These are phyloP conservation scores for Plasmodium malariae DNA, from an alignment of 169 alveolate species.

Conservation along the genomic window DNA sequence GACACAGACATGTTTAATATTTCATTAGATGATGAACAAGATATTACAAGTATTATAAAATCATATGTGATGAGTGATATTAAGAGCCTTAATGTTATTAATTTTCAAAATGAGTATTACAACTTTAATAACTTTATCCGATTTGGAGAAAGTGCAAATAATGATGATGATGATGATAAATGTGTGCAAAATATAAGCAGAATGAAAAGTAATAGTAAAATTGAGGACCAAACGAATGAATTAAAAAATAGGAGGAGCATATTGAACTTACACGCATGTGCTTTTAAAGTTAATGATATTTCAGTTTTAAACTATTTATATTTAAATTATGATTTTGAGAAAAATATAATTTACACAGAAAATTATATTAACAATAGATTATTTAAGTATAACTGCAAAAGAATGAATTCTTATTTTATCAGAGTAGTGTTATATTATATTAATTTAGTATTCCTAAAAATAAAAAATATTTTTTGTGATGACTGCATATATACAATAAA, in stretches of 20 bases:
- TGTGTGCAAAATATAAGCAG: not conserved
- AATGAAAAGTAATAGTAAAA: not conserved
- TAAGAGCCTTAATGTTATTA: constrained; percentile 7
- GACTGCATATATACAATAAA: constrained; percentile 71
- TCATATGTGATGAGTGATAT: constrained; percentile 6
- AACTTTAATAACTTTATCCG: not conserved
- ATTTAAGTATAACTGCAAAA: constrained; percentile 39
- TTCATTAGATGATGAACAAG: constrained; percentile 16
- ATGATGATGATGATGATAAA: not conserved
- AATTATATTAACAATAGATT: constrained; percentile 60
- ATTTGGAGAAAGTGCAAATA: not conserved
- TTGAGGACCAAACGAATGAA: not conserved
- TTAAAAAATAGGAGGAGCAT: not conserved
- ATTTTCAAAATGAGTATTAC: not conserved
- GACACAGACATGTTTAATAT: constrained; percentile 65
- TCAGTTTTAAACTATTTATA: constrained; percentile 64
- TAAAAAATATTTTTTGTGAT: constrained; percentile 77
- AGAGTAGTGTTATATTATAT: constrained; percentile 69
- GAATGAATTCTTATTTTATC: constrained; percentile 71
- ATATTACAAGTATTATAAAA: constrained; percentile 5
- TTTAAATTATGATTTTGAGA: constrained; percentile 65
- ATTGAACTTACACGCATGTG: not conserved
- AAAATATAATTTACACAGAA: constrained; percentile 32
- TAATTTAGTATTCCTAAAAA: constrained; percentile 45
- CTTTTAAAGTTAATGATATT: constrained; percentile 45